Percentiles rank a stretch among this genome's conserved stretches.
These are phyloP conservation scores for Ceratobasidium sp. DNA, from an alignment of 1,284 basidiomycete genomes.

Conservation along the genomic window DNA sequence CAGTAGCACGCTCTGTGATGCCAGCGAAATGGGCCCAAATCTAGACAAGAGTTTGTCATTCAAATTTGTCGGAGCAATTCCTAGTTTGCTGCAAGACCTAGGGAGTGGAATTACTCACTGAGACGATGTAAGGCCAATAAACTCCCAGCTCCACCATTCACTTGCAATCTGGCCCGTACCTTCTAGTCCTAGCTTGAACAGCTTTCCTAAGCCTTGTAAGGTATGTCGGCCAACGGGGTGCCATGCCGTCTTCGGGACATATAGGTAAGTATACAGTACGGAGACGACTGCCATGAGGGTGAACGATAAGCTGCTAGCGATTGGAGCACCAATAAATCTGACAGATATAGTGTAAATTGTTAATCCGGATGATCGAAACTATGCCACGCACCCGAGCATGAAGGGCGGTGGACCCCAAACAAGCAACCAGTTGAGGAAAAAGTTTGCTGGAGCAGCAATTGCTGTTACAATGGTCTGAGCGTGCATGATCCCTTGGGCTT, in stretches of 20 bases:
- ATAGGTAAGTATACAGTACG: constrained; percentile 78
- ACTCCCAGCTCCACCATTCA: constrained; percentile 95
- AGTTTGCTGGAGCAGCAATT: constrained; percentile 87
- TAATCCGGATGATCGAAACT: background rate
- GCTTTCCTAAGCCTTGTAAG: constrained; percentile 79
- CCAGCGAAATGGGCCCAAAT: constrained; percentile 61
- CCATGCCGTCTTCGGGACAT: constrained; percentile 85
- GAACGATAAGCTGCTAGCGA: constrained; percentile 89
- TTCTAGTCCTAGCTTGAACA: constrained; percentile 81
- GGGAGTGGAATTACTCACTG: background rate
- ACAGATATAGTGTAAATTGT: constrained; percentile 66
- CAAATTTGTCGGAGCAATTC: background rate
- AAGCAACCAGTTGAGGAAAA: constrained; percentile 84
- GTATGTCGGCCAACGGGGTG: constrained; percentile 76
- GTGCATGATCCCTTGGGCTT: constrained; percentile 86
- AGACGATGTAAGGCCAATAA: constrained; percentile 62
- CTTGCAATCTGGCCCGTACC: constrained; percentile 80
- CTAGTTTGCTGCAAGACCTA: constrained; percentile 64
- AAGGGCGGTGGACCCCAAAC: constrained; percentile 40
- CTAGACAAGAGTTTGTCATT: constrained; percentile 58
- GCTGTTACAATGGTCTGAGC: constrained; percentile 88
- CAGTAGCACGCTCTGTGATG: constrained; percentile 83
- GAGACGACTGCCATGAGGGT: constrained; percentile 82
- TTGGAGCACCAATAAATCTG: constrained; percentile 93
- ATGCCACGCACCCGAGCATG: constrained; percentile 12